Percentiles rank a stretch among this genome's conserved stretches.
These are phyloP conservation scores for Blastobotrys apis DNA, from an alignment of 1,139 yeast genomes.

Conservation along the genomic window DNA sequence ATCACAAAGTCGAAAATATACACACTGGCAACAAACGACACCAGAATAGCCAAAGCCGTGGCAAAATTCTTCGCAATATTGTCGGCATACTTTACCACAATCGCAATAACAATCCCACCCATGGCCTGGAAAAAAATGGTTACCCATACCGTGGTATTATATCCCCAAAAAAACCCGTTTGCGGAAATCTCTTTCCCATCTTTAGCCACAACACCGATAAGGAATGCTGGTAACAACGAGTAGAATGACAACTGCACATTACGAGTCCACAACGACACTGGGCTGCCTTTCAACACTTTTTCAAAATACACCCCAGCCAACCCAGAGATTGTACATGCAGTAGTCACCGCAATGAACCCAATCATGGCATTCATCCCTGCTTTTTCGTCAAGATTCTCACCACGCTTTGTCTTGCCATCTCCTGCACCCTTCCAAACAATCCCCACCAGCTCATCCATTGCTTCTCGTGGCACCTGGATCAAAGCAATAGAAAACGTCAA, in stretches of 20 bases:
- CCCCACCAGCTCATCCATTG: constrained; percentile 10
- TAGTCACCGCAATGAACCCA: constrained; percentile 33
- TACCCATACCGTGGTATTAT: constrained; percentile 32
- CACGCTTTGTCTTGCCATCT: background rate
- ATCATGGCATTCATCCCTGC: constrained; percentile 21
- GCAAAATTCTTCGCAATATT: constrained; percentile 39
- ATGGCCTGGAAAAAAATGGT: constrained; percentile 36
- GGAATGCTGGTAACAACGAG: constrained; percentile 35
- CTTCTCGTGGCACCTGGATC: constrained; percentile 34
- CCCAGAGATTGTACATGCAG: constrained; percentile 35
- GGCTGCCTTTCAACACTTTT: constrained; percentile 27
- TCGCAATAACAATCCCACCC: constrained; percentile 38
- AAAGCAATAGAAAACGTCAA: constrained; percentile 36
- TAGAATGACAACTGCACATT: constrained; percentile 36
- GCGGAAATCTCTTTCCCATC: constrained; percentile 31
- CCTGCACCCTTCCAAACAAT: constrained; percentile 1
- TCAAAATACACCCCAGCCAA: constrained; percentile 39
- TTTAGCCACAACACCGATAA: constrained; percentile 32
- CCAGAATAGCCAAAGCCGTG: constrained; percentile 35
- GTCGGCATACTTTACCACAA: constrained; percentile 39
- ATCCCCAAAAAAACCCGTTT: constrained; percentile 36
- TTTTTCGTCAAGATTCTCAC: background rate
- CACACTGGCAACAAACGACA: constrained; percentile 34
- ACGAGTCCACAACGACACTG: constrained; percentile 34
- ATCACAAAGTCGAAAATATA: constrained; percentile 32